These are phyloP conservation scores for Aulographum hederae DNA, from an alignment of 2,329 filamentous ascomycete genomes.

Conservation along the genomic window DNA sequence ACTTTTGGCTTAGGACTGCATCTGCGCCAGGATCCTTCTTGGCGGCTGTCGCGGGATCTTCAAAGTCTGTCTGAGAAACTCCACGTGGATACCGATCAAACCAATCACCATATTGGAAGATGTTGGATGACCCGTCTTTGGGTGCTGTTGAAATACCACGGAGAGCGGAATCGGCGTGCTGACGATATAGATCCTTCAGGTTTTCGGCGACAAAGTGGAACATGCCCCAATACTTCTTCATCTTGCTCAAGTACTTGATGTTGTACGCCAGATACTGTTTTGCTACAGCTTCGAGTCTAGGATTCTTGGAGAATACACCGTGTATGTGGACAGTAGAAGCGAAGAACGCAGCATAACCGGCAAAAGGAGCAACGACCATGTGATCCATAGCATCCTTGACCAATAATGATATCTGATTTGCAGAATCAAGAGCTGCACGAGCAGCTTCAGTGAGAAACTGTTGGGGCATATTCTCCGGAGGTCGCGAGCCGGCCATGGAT, in stretches of 20 bases:
- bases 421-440: slow-evolving; percentile 61
- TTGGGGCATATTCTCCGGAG: slow-evolving; percentile 53
- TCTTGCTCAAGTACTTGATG: slow-evolving; percentile 75
- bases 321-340: slow-evolving; percentile 90
- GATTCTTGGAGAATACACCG: slow-evolving; percentile 74
- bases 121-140: slow-evolving; percentile 20
- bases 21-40: slow-evolving; percentile 70
- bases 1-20: slow-evolving; percentile 72
- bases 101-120: slow-evolving; percentile 97
- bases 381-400: slow-evolving; percentile 66
- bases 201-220: slow-evolving; percentile 95
- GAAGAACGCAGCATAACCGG: slow-evolving; percentile 85
- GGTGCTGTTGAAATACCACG: slow-evolving; percentile 34
- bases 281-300: slow-evolving; percentile 53
- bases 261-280: slow-evolving; percentile 77
- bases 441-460: slow-evolving; percentile 61
- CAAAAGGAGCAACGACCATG: slow-evolving; percentile 75
- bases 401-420: slow-evolving; percentile 70
- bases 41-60: slow-evolving; percentile 49
- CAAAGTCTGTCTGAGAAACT: slow-evolving; percentile 67
- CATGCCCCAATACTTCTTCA: slow-evolving; percentile 98
- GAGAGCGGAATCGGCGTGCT: slow-evolving; percentile 64
- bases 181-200: slow-evolving; percentile 71
- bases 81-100: slow-evolving; percentile 90
- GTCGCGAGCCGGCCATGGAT: slow-evolving; percentile 39